A percentile compares a stretch with the other conserved stretches of the same genome.
phyloP scores from a whole-genome alignment of 2,329 filamentous ascomycete species.

The Immersiporthe knoxdaviesiana region DNA sequence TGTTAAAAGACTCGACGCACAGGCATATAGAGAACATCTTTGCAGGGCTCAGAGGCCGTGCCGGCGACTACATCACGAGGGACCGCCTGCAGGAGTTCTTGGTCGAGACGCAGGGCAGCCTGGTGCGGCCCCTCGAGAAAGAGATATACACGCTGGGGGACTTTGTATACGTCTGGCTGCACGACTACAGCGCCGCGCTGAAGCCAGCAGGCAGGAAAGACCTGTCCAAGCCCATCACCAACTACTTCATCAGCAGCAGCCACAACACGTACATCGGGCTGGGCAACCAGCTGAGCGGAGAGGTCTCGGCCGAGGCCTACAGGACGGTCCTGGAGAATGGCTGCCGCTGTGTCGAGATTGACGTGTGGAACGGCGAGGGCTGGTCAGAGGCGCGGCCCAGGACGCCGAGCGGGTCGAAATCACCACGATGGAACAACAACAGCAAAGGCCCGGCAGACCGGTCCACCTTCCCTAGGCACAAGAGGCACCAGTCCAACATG shows the following conservation, averaged over 20 bases:
- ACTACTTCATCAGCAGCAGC: conserved; percentile 93
- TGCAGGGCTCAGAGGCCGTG: conserved; percentile 45
- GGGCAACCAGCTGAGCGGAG: conserved; percentile 82
- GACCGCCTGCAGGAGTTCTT: conserved; percentile 54
- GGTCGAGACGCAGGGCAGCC: conserved; percentile 52
- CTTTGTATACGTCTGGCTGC: conserved; percentile 55
- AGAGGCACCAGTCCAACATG: conserved; percentile 50
- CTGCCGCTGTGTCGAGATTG: conserved; percentile 91
- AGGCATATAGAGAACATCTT: conserved; percentile 54
- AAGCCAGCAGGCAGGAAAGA: conserved; percentile 56
- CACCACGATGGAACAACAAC: conserved; percentile 33
- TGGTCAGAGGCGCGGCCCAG: conserved; percentile 39
- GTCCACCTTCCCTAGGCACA: conserved; percentile 42
- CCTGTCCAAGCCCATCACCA: conserved; percentile 70
- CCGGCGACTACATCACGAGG: conserved; percentile 34
- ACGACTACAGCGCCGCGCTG: conserved; percentile 47
- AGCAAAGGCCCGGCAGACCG: background rate
- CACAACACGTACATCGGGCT: conserved; percentile 89
- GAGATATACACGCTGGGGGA: conserved; percentile 51
- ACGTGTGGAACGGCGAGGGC: conserved; percentile 81
- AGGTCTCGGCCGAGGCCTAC: conserved; percentile 78
- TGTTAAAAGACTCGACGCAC: conserved; percentile 53
- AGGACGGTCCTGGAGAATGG: conserved; percentile 73
- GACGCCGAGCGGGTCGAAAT: conserved; percentile 41
- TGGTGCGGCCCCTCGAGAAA: conserved; percentile 39